phyloP scores from a whole-genome alignment of 345 rosid genomes.

The Rubroshorea leprosula region DNA sequence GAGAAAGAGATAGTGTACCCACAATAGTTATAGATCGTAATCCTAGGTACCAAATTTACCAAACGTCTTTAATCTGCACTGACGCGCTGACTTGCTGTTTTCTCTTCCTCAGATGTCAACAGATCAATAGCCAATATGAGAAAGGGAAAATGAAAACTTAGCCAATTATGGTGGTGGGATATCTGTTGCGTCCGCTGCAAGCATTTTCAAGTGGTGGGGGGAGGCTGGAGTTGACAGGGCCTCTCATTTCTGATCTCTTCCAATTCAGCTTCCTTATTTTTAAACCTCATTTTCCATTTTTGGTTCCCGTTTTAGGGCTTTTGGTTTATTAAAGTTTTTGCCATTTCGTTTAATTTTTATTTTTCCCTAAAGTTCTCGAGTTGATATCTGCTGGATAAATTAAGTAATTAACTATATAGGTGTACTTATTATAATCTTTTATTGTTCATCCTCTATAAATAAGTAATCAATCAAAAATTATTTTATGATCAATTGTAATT shows the following conservation, averaged over 20 bases:
- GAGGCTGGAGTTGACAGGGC: conserved; percentile 27
- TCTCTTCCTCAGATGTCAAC: conserved; percentile 9
- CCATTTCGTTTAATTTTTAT: conserved; percentile 4
- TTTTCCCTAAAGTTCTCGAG: neutral
- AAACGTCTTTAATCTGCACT: conserved; percentile 29
- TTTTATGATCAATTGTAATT: no score
- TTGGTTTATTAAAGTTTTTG: conserved; percentile 13
- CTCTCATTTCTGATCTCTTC: conserved; percentile 9
- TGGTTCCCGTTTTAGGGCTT: conserved; percentile 14
- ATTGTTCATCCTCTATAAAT: no score
- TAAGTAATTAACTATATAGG: no score
- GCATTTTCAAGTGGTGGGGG: conserved; percentile 20
- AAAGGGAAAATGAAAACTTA: conserved; percentile 16
- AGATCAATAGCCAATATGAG: conserved; percentile 18
- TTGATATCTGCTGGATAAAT: no score
- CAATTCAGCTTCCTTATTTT: conserved; percentile 29
- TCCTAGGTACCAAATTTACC: conserved; percentile 42
- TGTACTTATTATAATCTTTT: no score
- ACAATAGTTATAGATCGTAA: conserved; percentile 56
- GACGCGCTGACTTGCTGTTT: conserved; percentile 18
- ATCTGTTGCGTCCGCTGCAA: conserved; percentile 41
- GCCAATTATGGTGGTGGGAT: conserved; percentile 18
- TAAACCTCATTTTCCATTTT: conserved; percentile 24
- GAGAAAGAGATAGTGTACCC: conserved; percentile 26
- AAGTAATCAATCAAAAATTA: no score